Evolutionary conservation across 2,329 filamentous ascomycete species (phyloP).

Genomic region (Coniochaeta hoffmannii): DNA sequence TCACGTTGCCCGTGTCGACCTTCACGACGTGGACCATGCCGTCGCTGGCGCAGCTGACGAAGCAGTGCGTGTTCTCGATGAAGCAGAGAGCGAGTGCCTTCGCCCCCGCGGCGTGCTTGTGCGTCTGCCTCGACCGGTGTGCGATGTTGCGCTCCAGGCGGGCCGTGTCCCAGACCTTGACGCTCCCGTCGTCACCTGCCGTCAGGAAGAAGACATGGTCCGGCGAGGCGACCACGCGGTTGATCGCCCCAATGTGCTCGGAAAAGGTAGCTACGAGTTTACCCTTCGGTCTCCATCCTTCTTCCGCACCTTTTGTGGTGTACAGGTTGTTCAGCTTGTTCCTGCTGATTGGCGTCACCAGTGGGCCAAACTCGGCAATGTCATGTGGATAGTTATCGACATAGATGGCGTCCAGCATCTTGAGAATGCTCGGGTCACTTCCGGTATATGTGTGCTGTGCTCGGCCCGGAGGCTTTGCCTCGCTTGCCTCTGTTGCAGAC

Average conservation of each 20-base stretch:
- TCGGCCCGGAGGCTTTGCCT: conserved; percentile 24
- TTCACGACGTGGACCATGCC: conserved; percentile 86
- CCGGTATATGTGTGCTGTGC: conserved; percentile 79
- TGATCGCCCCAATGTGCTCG: conserved; percentile 79
- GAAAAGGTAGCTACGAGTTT: conserved; percentile 80
- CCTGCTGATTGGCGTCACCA: conserved; percentile 62
- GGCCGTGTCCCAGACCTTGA: conserved; percentile 89
- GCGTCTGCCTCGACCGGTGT: conserved; percentile 78
- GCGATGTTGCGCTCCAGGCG: conserved; percentile 87
- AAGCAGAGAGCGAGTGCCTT: conserved; percentile 81
- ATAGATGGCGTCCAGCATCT: conserved; percentile 80
- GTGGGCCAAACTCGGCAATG: conserved; percentile 67
- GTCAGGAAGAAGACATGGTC: conserved; percentile 95
- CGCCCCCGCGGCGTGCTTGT: conserved; percentile 63
- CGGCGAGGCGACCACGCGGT: conserved; percentile 72
- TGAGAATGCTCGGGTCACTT: conserved; percentile 61
- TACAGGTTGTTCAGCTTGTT: conserved; percentile 42
- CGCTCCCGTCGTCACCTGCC: conserved; percentile 80
- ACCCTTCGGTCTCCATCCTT: conserved; percentile 77
- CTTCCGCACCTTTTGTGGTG: conserved; percentile 39
- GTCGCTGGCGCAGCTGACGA: conserved; percentile 83
- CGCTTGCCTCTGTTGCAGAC: conserved; percentile 19
- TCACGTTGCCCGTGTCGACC: conserved; percentile 48
- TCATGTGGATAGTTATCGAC: conserved; percentile 62
- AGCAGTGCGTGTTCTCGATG: conserved; percentile 88